Evolutionary conservation across 805 yeast genomes (phyloP), one percentile per base, ranked within the genome.

Genomic region (Candida nemodendra): DNA sequence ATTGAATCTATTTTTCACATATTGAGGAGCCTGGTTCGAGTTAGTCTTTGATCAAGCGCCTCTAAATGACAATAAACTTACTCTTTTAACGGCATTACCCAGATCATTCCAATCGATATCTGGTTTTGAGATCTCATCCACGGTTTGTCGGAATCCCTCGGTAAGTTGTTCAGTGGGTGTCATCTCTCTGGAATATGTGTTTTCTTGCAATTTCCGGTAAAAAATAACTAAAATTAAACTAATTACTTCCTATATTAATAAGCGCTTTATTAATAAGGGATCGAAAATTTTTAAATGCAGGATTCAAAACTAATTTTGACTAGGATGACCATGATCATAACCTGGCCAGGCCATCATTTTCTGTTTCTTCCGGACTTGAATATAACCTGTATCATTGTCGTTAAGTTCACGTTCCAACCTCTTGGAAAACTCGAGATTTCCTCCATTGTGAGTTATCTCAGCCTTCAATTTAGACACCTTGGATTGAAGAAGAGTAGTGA

Each of bases 291-390:
- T n/a, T n/a, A n/a, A n/a, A n/a, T n/a, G n/a, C n/a, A n/a, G n/a
- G n/a, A n/a, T n/a, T n/a, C n/a, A n/a, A n/a, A n/a, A n/a, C n/a
- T n/a, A 19, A 18, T 38, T 42, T 33, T 47, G 49, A 30, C 56
- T 54, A 2, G 84, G 84, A 54, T 80, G 86, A 0, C 83, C 82
- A 48, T 78, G 84, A 47, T 79, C 72, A 11, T 77, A 69, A 0
- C 85, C 84, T 0, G 86, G 86, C 86, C 86, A 80, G 1, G 86
- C 75, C 27, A 61, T 47, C 24, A 69, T 65, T 30, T 54, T 57
- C 29, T 61, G 59, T 11, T 44, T 44, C 24, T 49, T 47, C 28
- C 34, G 59, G 28, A 36, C 36, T 18, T 36, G 45, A 30, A 24
- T 38, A 41, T n/a, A 46, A 17, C 29, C 42, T 23, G 19, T 34